Percentiles rank a stretch among this genome's conserved stretches.
phyloP scores from a whole-genome alignment of 2,329 filamentous ascomycete genomes.

The Botrytis sinoallii region DNA sequence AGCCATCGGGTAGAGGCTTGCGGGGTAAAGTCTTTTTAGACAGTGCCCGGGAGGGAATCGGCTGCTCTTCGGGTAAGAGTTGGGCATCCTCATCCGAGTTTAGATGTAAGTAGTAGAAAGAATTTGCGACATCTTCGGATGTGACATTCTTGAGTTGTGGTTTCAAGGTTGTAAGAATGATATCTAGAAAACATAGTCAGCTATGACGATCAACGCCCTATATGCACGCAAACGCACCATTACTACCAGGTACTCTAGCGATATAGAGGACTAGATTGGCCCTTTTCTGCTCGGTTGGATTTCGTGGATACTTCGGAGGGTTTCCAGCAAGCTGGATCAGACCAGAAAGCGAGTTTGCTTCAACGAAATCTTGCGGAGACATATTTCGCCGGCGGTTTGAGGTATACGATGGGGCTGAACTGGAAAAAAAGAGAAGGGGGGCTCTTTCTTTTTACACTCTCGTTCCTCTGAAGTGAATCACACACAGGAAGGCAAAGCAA shows the following conservation, averaged over 20 bases:
- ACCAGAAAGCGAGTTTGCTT: slow-evolving; percentile 78
- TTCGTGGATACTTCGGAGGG: slow-evolving; percentile 80
- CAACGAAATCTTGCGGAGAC: slow-evolving; percentile 44
- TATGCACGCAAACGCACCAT: slow-evolving; percentile 54
- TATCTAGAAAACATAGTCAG: slow-evolving; percentile 23
- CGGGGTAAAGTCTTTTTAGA: slow-evolving; percentile 33
- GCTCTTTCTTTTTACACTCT: neutral
- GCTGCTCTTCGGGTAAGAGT: slow-evolving; percentile 37
- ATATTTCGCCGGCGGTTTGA: slow-evolving; percentile 11
- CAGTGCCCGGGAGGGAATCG: neutral
- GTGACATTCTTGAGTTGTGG: slow-evolving; percentile 87
- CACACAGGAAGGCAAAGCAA: slow-evolving; percentile 4
- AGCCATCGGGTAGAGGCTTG: slow-evolving; percentile 35
- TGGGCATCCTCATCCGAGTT: slow-evolving; percentile 57
- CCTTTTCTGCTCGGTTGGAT: slow-evolving; percentile 64
- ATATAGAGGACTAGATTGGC: slow-evolving; percentile 85
- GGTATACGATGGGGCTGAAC: neutral
- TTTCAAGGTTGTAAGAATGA: slow-evolving; percentile 75
- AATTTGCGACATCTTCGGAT: slow-evolving; percentile 78
- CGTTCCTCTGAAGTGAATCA: neutral
- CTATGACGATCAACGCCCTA: slow-evolving; percentile 11
- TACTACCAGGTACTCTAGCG: slow-evolving; percentile 84
- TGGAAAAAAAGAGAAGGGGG: neutral
- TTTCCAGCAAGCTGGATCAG: slow-evolving; percentile 80
- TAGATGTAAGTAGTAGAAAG: slow-evolving; percentile 88